These are phyloP conservation scores for Daldinia loculata DNA, from an alignment of 495 filamentous ascomycete species.

Conservation along the genomic window DNA sequence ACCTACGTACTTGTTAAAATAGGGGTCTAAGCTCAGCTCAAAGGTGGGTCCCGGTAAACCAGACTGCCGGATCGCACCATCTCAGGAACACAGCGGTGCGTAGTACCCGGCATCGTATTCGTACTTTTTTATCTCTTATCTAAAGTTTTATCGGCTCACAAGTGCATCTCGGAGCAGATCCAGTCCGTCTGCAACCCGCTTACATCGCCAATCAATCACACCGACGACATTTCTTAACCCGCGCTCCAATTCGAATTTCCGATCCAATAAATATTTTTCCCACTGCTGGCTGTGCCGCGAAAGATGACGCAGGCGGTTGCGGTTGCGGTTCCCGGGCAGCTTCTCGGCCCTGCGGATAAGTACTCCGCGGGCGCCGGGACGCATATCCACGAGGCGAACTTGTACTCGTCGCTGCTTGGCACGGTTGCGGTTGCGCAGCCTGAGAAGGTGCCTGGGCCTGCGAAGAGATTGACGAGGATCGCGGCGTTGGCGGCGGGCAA, in stretches of 20 bases:
- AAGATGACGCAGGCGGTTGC: constrained; percentile 39
- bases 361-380: constrained; percentile 81
- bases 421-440: constrained; percentile 61
- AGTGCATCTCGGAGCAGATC: constrained; percentile 6
- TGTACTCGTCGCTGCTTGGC: constrained; percentile 78
- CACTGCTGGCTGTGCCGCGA: not conserved
- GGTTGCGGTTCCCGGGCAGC: constrained; percentile 75
- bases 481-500: constrained; percentile 42
- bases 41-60: constrained; percentile 15
- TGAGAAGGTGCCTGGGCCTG: constrained; percentile 61
- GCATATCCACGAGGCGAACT: constrained; percentile 73
- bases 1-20: constrained; percentile 24
- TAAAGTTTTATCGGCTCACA: not conserved
- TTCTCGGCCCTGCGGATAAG: constrained; percentile 70
- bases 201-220: constrained; percentile 16
- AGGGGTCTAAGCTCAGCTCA: constrained; percentile 24
- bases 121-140: not conserved
- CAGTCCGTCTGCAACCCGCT: constrained; percentile 1
- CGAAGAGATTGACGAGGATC: constrained; percentile 65
- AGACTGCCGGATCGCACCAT: constrained; percentile 38
- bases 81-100: not conserved
- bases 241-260: not conserved
- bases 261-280: not conserved
- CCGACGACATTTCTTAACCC: constrained; percentile 3
- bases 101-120: constrained; percentile 1